A percentile compares a stretch with the other conserved stretches of the same genome.
Evolutionary conservation across 305 asterid species (phyloP).

Genomic region (Fraxinus platypoda): DNA sequence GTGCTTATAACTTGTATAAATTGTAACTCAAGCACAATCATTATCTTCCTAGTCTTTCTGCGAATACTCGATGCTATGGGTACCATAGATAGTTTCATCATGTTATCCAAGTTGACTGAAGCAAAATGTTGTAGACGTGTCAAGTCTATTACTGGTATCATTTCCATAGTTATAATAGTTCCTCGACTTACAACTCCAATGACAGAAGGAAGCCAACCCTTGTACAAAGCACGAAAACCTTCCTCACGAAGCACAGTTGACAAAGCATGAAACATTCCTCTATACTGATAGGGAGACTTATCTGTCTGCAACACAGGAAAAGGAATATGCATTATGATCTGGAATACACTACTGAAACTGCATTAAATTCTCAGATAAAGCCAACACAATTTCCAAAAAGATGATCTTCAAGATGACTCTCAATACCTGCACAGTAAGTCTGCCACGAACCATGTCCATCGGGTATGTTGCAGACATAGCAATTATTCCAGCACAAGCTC

Average conservation of each 20-base stretch:
- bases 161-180: not conserved
- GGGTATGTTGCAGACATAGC: conserved; percentile 99
- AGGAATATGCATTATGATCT: conserved; percentile 10
- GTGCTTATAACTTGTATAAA: not conserved
- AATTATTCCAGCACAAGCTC: conserved; percentile 98
- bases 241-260: conserved; percentile 94
- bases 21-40: not conserved
- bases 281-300: conserved; percentile 77
- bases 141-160: conserved; percentile 14
- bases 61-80: not conserved
- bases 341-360: not conserved
- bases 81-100: conserved; percentile 7
- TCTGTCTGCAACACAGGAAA: conserved; percentile 58
- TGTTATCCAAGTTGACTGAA: conserved; percentile 2
- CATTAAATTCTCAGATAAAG: conserved; percentile 1
- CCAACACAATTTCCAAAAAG: conserved; percentile 14
- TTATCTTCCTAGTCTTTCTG: not conserved
- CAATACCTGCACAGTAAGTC: conserved; percentile 89
- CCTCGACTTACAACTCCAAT: conserved; percentile 84
- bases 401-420: conserved; percentile 20
- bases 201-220: conserved; percentile 98
- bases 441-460: conserved; percentile 98
- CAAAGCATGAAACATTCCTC: conserved; percentile 88
- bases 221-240: conserved; percentile 88
- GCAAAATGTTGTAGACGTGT: not conserved